These are phyloP conservation scores for Periconia macrospinosa DNA, from an alignment of 2,329 filamentous ascomycete species.

Conservation along the genomic window DNA sequence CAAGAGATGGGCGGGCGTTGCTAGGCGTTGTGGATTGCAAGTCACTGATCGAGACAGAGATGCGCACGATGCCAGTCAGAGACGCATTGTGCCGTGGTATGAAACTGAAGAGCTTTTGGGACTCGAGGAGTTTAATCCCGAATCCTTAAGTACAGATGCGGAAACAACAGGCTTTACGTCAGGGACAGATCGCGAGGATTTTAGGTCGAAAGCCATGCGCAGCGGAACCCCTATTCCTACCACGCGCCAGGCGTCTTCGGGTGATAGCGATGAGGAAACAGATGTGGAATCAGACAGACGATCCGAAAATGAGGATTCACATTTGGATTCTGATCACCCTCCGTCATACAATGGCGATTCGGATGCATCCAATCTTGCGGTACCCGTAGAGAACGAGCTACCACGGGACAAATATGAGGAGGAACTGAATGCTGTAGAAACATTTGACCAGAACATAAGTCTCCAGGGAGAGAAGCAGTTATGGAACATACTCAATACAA, in stretches of 20 bases:
- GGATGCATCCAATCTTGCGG: neutral
- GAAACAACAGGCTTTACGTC: slow-evolving; percentile 11
- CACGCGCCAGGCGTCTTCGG: slow-evolving; percentile 10
- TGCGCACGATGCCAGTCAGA: neutral
- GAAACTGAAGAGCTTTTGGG: slow-evolving; percentile 36
- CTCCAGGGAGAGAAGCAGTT: slow-evolving; percentile 50
- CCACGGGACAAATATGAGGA: neutral
- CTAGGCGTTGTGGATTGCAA: slow-evolving; percentile 56
- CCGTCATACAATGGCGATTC: neutral
- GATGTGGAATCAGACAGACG: neutral
- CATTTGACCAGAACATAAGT: slow-evolving; percentile 51
- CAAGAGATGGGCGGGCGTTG: slow-evolving; percentile 55
- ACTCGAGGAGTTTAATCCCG: slow-evolving; percentile 5
- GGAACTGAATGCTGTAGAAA: slow-evolving; percentile 34
- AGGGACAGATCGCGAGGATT: slow-evolving; percentile 15
- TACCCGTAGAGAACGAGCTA: neutral
- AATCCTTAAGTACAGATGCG: slow-evolving; percentile 37
- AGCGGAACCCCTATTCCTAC: slow-evolving; percentile 32
- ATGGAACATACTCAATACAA: slow-evolving; percentile 46
- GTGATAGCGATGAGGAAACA: slow-evolving; percentile 11
- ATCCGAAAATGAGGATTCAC: slow-evolving; percentile 3
- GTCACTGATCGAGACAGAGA: slow-evolving; percentile 42
- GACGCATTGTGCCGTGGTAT: slow-evolving; percentile 43
- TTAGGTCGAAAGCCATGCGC: slow-evolving; percentile 23
- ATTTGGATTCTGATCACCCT: neutral